phyloP scores from a whole-genome alignment of 2,329 filamentous ascomycete species.

The Myriangium duriaei region DNA sequence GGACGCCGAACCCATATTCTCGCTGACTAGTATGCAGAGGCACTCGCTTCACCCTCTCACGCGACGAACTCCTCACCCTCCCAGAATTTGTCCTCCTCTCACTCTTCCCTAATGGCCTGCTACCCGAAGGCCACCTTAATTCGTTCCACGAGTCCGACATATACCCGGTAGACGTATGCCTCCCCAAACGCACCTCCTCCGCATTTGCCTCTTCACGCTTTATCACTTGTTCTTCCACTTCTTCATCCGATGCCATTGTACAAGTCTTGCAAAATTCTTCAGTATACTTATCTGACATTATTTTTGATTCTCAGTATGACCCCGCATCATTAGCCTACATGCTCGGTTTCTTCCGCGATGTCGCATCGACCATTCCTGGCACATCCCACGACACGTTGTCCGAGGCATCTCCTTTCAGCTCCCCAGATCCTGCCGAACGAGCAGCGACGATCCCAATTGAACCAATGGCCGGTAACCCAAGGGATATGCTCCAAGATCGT shows the following conservation, averaged over 20 bases:
- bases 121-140: constrained; percentile 92
- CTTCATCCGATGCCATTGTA: constrained; percentile 27
- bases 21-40: constrained; percentile 47
- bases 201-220: constrained; percentile 10
- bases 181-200: constrained; percentile 14
- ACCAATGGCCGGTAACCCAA: constrained; percentile 47
- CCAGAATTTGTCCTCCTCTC: constrained; percentile 95
- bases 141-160: constrained; percentile 86
- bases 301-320: constrained; percentile 65
- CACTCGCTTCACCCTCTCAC: constrained; percentile 81
- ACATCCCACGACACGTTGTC: constrained; percentile 48
- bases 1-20: constrained; percentile 3
- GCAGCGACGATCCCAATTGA: constrained; percentile 54
- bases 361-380: constrained; percentile 87
- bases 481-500: constrained; percentile 71
- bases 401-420: constrained; percentile 35
- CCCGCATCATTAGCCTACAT: constrained; percentile 94
- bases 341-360: constrained; percentile 94
- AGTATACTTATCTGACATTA: constrained; percentile 45
- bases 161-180: constrained; percentile 90
- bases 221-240: constrained; percentile 20
- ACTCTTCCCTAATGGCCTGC: constrained; percentile 95
- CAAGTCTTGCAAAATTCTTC: constrained; percentile 30
- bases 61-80: constrained; percentile 87
- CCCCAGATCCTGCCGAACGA: constrained; percentile 9